These are phyloP conservation scores for Oryza meridionalis DNA, from an alignment of 176 grass and related monocot species.

Conservation along the genomic window DNA sequence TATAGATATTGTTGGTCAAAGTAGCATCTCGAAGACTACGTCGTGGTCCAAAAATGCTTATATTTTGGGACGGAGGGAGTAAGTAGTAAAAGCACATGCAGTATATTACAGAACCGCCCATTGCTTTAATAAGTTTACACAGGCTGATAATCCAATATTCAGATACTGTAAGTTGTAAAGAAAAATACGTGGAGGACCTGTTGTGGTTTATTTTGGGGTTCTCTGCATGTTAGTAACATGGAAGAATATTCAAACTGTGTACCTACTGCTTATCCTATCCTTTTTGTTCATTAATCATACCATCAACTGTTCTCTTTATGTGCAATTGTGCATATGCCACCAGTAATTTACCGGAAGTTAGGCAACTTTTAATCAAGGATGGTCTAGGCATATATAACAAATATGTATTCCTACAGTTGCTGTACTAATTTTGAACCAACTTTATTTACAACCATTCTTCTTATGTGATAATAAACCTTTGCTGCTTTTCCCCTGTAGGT, in stretches of 20 bases:
- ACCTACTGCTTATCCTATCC: conserved; percentile 4
- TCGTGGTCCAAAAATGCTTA: no score
- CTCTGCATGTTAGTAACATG: background rate
- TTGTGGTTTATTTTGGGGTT: background rate
- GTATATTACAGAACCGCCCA: background rate
- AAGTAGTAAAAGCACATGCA: conserved; percentile 1
- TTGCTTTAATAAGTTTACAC: background rate
- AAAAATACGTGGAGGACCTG: conserved; percentile 22
- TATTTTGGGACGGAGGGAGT: no score
- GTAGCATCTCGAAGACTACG: no score
- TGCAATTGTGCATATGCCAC: background rate
- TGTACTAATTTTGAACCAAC: background rate
- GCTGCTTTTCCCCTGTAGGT: conserved; percentile 34
- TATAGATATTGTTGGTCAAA: no score
- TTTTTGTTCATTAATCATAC: conserved; percentile 14
- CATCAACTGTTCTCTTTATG: conserved; percentile 9
- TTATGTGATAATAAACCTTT: conserved; percentile 21
- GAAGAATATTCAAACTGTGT: conserved; percentile 9
- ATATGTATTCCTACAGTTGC: background rate
- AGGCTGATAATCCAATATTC: background rate
- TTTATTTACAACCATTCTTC: conserved; percentile 12
- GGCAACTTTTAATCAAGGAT: background rate
- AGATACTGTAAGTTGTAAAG: background rate
- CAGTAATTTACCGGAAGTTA: background rate
- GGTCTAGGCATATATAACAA: background rate